Evolutionary conservation across 176 grass and related monocot genomes (phyloP), one percentile per base, ranked within the genome.

Genomic region (Aegilops umbellulata): DNA sequence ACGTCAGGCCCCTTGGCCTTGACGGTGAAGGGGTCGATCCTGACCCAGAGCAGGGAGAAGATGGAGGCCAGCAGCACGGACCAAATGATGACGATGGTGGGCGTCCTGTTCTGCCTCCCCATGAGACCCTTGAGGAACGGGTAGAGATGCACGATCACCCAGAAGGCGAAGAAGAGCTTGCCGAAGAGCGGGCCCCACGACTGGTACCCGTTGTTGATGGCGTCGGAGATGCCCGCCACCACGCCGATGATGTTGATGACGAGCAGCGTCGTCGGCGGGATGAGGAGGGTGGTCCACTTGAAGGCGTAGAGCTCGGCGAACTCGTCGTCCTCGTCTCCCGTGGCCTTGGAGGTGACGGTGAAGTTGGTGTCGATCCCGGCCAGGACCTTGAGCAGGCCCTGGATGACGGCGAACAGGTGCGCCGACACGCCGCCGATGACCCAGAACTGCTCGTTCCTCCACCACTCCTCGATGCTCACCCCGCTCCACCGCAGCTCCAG

Each of bases 381-480:
- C 1, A 99, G 85, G 6, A 99, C 94, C 79, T 99, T 99, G 71
- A 99, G 97, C 63, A 99, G 89, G 31, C 97, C 97, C 80, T 99
- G 94, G 30, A 99, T 92, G 16, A 99, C 97, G 14, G 97, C 97
- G 24, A 99, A 99, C 14, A 99, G 90, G 5, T 97, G 97, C 5
- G 97, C 94, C 0, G 97, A 97, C 51, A 99, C 94, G 79, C 97
- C 97, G 2, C 97, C 97, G 46, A 99, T 99, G 82, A 99, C 97
- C 97, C 97, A 99, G 88, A 99, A 99, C 78, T 99, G 97, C 88
- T 99, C 97, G 65, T 99, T 99, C 75, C 97, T 89, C 97, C 97
- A 97, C 97, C 97, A 99, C 82, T 99, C 97, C 90, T 99, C 97
- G 22, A 99, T 99, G 92, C 97, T 99, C 77, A 99, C 97, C 17